Percentiles rank a stretch among this genome's conserved stretches.
Conservation (phyloP, 495 filamentous ascomycete species). For the Penicillium mononematosum region DNA sequence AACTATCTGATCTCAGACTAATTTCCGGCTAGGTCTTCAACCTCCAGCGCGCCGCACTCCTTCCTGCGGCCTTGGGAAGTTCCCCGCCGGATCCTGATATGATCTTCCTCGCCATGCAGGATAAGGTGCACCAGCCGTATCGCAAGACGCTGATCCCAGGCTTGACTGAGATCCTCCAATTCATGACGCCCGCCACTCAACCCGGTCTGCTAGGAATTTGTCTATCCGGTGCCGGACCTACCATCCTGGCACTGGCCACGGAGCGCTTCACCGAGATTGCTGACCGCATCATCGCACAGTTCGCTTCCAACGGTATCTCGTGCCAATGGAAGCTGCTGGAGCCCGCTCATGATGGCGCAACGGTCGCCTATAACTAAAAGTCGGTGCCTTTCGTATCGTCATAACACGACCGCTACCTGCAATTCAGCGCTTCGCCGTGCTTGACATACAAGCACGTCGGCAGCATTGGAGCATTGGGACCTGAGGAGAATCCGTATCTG, state of each 20-base stretch:
- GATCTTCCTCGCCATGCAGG: constrained; percentile 96
- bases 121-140: constrained; percentile 95
- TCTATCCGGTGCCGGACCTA: constrained; percentile 89
- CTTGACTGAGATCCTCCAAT: constrained; percentile 82
- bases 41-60: constrained; percentile 82
- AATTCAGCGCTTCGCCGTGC: neutral
- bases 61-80: constrained; percentile 80
- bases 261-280: constrained; percentile 84
- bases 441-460: neutral
- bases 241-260: constrained; percentile 88
- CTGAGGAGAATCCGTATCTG: neutral
- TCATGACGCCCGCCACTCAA: constrained; percentile 78
- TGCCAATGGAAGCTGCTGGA: constrained; percentile 87
- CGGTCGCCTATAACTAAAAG: constrained; percentile 44
- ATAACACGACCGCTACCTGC: constrained; percentile 1
- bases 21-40: constrained; percentile 70
- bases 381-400: constrained; percentile 3
- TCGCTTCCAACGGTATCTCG: constrained; percentile 64
- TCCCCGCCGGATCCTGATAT: constrained; percentile 88
- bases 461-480: constrained; percentile 2
- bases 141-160: constrained; percentile 85
- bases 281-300: constrained; percentile 65
- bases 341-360: constrained; percentile 80
- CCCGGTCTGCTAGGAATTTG: constrained; percentile 90
- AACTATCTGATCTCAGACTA: neutral